These are phyloP conservation scores for Triticum monococcum DNA, from an alignment of 176 grass and related monocot genomes.

Conservation along the genomic window DNA sequence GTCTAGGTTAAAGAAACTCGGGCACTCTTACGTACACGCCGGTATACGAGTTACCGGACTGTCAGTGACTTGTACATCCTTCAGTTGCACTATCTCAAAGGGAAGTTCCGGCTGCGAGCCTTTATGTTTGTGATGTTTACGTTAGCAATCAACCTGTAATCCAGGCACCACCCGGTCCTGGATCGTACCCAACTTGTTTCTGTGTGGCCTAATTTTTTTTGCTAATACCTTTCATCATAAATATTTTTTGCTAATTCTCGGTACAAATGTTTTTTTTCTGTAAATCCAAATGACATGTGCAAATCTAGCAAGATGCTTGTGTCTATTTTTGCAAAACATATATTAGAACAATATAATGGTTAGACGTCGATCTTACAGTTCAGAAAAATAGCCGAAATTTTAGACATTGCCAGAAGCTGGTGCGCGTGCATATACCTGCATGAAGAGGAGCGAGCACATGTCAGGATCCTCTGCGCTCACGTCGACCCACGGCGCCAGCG, in stretches of 20 bases:
- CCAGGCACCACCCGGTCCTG: neutral
- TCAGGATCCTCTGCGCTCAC: constrained; percentile 49
- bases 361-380: neutral
- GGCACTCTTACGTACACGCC: too few relatives aligned
- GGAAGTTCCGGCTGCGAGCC: too few relatives aligned
- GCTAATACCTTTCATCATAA: neutral
- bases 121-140: too few relatives aligned
- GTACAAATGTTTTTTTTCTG: too few relatives aligned
- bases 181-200: neutral
- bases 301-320: neutral
- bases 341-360: neutral
- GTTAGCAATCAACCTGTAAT: neutral
- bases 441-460: constrained; percentile 50
- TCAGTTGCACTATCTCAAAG: too few relatives aligned
- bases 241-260: neutral
- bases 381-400: neutral
- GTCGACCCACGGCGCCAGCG: constrained; percentile 63
- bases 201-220: neutral
- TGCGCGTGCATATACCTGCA: constrained; percentile 51
- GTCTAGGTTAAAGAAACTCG: too few relatives aligned
- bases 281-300: neutral
- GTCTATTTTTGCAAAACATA: neutral
- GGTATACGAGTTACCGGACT: too few relatives aligned
- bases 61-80: too few relatives aligned
- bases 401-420: neutral